phyloP scores from a whole-genome alignment of 192 early-diverging fungal genomes.

The Coemansia sp. region DNA sequence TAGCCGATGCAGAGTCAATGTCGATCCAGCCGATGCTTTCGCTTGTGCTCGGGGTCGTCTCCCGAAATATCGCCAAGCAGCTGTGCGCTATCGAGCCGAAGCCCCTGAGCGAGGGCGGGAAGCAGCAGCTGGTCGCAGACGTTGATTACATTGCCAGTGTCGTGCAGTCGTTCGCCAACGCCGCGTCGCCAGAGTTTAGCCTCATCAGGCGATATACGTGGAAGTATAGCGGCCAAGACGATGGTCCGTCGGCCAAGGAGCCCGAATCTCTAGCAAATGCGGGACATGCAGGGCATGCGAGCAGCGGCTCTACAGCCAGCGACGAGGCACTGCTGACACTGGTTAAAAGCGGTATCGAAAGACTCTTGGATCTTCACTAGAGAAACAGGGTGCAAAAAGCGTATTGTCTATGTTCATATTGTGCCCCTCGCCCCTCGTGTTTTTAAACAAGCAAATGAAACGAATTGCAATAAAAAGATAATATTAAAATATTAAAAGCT shows the following conservation, averaged over 20 bases:
- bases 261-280: background rate
- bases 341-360: background rate
- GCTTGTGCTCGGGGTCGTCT: constrained; percentile 28
- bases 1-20: constrained; percentile 6
- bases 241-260: background rate
- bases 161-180: constrained; percentile 21
- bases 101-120: constrained; percentile 26
- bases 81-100: constrained; percentile 18
- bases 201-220: constrained; percentile 9
- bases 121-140: constrained; percentile 35
- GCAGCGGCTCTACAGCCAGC: background rate
- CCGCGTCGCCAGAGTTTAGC: constrained; percentile 18
- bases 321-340: background rate
- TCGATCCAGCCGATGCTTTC: constrained; percentile 30
- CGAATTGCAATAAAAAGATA: too few relatives aligned
- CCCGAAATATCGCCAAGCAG: constrained; percentile 17
- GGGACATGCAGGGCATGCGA: background rate
- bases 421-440: too few relatives aligned
- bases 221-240: background rate
- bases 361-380: background rate
- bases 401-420: background rate
- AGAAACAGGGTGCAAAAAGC: background rate
- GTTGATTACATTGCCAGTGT: constrained; percentile 43
- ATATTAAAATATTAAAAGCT: too few relatives aligned
- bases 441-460: background rate